Base-by-base conservation (phyloP, 352 stramenopile genomes). In the Blastocystis sp. region DNA sequence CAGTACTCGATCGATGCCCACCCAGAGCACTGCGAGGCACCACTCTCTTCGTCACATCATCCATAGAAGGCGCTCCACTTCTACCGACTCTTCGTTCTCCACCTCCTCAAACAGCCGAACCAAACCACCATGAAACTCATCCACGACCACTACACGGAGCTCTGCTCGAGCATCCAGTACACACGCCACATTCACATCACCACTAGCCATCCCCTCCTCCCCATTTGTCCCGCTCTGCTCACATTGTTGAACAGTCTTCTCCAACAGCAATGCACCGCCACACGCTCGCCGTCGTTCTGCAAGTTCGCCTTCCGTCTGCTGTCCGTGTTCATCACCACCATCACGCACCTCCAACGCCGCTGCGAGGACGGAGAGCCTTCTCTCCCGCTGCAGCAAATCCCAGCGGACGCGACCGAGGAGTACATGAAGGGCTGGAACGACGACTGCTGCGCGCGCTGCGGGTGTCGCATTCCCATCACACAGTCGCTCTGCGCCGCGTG, bases 41-140 rank as follows among this genome's bases (percentile, higher is more conserved):
- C 9, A 55, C 45, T 55, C 45, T 16, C 9, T 16, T 19, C 45
- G 16, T 19, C 6, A 19, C 9, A 6, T 55, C 45, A 55, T 55
- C 45, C 45, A 55, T 16, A 55, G 45, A 55, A 55, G 3, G 26
- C n/a, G n/a, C 63, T 74, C 4, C 63, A 51, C 10, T 74, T 74
- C 63, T 74, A 74, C 21, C 63, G 41, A 21, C 63, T 45, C 31
- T 51, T n/a, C 63, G n/a, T 74, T n/a, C n/a, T 45, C 31, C 63
- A 35, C 63, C 4, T 74, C 19, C 35, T 74, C 19, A n/a, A 45
- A 13, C 26, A 74, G 21, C 37, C 19, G 63, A 4, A 41, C 4
- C 24, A 4, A 21, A 21, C 45, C 45, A 16, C 45, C 6, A 6
- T 55, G 9, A 6, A 55, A 6, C 16, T 55, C 45, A 6, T 55